Evolutionary conservation across 257 asterid genomes (phyloP).

Genomic region (Salvia hispanica): DNA sequence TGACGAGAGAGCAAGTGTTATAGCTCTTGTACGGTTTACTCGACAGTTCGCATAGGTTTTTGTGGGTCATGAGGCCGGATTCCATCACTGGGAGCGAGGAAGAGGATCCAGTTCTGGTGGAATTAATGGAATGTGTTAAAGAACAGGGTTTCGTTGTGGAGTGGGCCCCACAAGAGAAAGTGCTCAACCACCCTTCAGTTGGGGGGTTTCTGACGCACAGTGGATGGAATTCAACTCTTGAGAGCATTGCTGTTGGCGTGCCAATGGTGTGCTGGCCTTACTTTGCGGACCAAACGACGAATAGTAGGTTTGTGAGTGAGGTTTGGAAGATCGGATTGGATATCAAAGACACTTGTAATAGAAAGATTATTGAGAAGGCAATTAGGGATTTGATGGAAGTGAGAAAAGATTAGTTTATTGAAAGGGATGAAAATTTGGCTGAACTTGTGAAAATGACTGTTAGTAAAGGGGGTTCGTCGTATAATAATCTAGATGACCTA

Average conservation of each 20-base stretch:
- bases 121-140: neutral
- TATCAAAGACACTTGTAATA: neutral
- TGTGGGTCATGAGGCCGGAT: slow-evolving; percentile 47
- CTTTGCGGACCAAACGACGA: neutral
- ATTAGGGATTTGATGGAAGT: slow-evolving; percentile 3
- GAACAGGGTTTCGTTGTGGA: neutral
- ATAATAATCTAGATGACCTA: neutral
- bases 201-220: slow-evolving; percentile 2
- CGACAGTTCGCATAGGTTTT: slow-evolving; percentile 47
- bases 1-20: slow-evolving; percentile 35
- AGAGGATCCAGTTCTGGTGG: neutral
- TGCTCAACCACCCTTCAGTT: neutral
- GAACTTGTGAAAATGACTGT: neutral
- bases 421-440: neutral
- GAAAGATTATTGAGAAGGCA: neutral
- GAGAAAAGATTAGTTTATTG: slow-evolving; percentile 14
- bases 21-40: slow-evolving; percentile 47
- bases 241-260: neutral
- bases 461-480: neutral
- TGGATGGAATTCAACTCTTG: slow-evolving; percentile 5
- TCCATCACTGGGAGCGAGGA: neutral
- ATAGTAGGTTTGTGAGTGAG: slow-evolving; percentile 21
- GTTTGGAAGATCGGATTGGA: slow-evolving; percentile 12
- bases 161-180: slow-evolving; percentile 18
- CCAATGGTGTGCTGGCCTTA: slow-evolving; percentile 14